These are phyloP conservation scores for Cairneyella variabilis DNA, from an alignment of 495 filamentous ascomycete species.

Conservation along the genomic window DNA sequence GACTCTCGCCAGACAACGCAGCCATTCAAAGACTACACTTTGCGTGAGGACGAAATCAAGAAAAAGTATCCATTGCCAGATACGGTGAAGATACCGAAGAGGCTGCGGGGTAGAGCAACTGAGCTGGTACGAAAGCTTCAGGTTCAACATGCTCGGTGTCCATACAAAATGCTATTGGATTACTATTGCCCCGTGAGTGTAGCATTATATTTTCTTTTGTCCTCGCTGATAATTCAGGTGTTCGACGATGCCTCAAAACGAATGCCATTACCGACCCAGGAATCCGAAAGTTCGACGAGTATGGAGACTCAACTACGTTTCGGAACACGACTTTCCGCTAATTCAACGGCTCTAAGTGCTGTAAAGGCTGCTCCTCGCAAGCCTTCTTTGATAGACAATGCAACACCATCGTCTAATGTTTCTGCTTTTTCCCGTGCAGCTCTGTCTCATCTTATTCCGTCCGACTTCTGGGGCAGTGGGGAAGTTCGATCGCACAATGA, in stretches of 20 bases:
- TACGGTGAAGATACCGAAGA: constrained; percentile 58
- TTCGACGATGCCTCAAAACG: not conserved
- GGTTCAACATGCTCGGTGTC: constrained; percentile 64
- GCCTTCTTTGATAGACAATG: constrained; percentile 58
- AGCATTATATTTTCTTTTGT: not conserved
- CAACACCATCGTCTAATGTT: constrained; percentile 64
- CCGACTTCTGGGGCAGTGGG: constrained; percentile 67
- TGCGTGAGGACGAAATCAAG: constrained; percentile 77
- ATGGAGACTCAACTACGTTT: constrained; percentile 15
- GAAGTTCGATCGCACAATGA: constrained; percentile 53
- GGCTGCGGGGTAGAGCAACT: constrained; percentile 60
- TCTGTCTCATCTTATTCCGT: constrained; percentile 69
- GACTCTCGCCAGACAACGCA: constrained; percentile 62
- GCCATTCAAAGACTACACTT: constrained; percentile 74
- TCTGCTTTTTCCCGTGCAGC: constrained; percentile 87
- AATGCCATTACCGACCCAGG: not conserved
- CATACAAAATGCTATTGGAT: constrained; percentile 69
- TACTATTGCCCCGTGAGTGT: constrained; percentile 67
- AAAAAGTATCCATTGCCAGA: constrained; percentile 13
- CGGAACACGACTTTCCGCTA: not conserved
- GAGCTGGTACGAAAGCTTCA: constrained; percentile 66
- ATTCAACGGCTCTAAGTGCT: constrained; percentile 9
- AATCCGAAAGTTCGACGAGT: constrained; percentile 8
- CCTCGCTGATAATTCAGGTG: not conserved
- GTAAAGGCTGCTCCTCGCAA: constrained; percentile 16